These are phyloP conservation scores for Nyctanthes arbortristis DNA, from an alignment of 257 asterid species.

Conservation along the genomic window DNA sequence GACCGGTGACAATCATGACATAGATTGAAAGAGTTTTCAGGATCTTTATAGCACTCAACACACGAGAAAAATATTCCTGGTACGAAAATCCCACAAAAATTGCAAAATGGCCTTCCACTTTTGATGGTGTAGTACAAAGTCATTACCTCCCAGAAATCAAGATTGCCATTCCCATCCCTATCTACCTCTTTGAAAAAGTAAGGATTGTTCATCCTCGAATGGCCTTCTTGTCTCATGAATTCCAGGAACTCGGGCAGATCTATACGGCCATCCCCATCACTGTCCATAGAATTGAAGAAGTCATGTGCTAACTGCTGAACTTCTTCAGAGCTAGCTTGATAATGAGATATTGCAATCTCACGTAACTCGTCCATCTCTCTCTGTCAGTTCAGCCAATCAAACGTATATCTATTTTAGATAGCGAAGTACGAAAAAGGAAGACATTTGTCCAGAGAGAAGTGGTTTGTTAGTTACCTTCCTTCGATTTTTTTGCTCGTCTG, in stretches of 20 bases:
- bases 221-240: slow-evolving; percentile 23
- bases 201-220: slow-evolving; percentile 15
- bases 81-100: slow-evolving; percentile 17
- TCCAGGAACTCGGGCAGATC: slow-evolving; percentile 23
- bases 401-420: too few relatives aligned
- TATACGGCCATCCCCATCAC: slow-evolving; percentile 11
- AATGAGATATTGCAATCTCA: slow-evolving; percentile 11
- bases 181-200: slow-evolving; percentile 16
- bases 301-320: slow-evolving; percentile 7
- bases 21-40: not conserved
- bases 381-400: not conserved
- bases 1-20: slow-evolving; percentile 21
- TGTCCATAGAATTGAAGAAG: slow-evolving; percentile 29
- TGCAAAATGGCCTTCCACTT: slow-evolving; percentile 26
- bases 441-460: too few relatives aligned
- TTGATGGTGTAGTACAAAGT: slow-evolving; percentile 17
- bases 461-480: not conserved
- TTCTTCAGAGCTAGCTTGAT: slow-evolving; percentile 1
- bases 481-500: not conserved
- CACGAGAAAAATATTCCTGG: slow-evolving; percentile 21
- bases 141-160: slow-evolving; percentile 24
- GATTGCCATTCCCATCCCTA: slow-evolving; percentile 19
- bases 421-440: too few relatives aligned
- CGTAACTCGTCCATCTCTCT: slow-evolving; percentile 22
- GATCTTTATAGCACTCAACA: slow-evolving; percentile 18